These are phyloP conservation scores for Ascoidea rubescens DNA, from an alignment of 805 yeast species.

Conservation along the genomic window DNA sequence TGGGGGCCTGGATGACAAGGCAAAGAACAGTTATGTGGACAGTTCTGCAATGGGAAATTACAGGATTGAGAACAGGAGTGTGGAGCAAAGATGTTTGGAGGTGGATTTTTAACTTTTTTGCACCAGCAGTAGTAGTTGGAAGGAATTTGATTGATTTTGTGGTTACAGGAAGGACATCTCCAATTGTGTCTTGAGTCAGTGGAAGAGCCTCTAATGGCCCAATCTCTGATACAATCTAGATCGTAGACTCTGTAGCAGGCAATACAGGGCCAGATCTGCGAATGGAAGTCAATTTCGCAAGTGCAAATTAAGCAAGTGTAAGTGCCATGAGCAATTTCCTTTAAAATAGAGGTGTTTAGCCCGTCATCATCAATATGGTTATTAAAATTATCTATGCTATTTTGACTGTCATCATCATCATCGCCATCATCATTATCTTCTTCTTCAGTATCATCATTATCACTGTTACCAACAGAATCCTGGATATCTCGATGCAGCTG, in stretches of 20 bases:
- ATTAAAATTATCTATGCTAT: too few species aligned
- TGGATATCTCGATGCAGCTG: too few species aligned
- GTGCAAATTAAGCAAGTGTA: slow-evolving; percentile 86
- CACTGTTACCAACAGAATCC: too few species aligned
- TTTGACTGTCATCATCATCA: too few species aligned
- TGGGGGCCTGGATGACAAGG: slow-evolving; percentile 89
- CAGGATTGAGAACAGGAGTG: slow-evolving; percentile 88
- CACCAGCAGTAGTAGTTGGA: slow-evolving; percentile 74
- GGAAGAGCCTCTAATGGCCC: slow-evolving; percentile 72
- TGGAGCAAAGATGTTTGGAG: slow-evolving; percentile 42
- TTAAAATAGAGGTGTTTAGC: slow-evolving; percentile 22
- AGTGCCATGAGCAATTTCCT: slow-evolving; percentile 51
- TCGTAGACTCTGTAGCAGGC: slow-evolving; percentile 78
- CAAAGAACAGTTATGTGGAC: slow-evolving; percentile 64
- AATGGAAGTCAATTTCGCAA: slow-evolving; percentile 53
- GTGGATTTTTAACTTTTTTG: slow-evolving; percentile 62
- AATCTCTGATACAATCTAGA: slow-evolving; percentile 66
- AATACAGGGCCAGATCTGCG: slow-evolving; percentile 67
- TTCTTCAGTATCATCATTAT: too few species aligned
- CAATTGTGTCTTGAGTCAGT: slow-evolving; percentile 40
- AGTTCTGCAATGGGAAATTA: slow-evolving; percentile 33
- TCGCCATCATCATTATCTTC: too few species aligned
- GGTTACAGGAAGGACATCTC: slow-evolving; percentile 81
- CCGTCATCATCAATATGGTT: neutral
- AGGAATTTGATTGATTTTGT: slow-evolving; percentile 29